Evolutionary conservation across 2,329 filamentous ascomycete species (phyloP).

Genomic region (Diaporthe amygdali): DNA sequence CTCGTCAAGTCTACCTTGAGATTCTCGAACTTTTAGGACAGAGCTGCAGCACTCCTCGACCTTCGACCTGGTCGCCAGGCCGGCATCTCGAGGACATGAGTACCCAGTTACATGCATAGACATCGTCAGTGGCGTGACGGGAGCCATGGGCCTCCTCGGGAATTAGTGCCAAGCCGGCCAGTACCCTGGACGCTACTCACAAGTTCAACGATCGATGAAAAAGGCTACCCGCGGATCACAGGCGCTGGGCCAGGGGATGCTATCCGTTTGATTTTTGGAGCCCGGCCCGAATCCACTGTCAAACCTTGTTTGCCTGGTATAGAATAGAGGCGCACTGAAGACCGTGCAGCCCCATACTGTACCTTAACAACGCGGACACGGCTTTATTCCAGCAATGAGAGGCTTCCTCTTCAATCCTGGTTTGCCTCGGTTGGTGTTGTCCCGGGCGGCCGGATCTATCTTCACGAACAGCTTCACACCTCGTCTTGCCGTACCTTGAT

Average conservation of each 20-base stretch:
- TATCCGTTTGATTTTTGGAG: background rate
- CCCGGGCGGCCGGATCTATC: background rate
- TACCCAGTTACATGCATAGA: background rate
- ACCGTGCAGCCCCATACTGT: background rate
- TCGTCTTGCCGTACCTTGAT: background rate
- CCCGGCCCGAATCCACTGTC: background rate
- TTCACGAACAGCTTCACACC: too few species aligned
- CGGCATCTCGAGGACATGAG: background rate
- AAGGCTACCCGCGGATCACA: background rate
- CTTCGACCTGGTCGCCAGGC: background rate
- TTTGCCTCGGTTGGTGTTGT: background rate
- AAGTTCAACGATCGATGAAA: background rate
- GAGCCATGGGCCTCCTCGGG: background rate
- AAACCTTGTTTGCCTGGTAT: background rate
- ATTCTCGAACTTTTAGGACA: background rate
- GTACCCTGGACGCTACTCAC: background rate
- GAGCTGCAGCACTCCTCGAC: too few species aligned
- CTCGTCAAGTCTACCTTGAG: background rate
- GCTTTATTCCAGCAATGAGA: constrained; percentile 7
- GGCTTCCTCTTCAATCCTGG: background rate
- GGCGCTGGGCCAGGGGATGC: background rate
- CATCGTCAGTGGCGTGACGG: constrained; percentile 5
- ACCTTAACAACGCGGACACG: background rate
- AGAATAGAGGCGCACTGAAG: background rate
- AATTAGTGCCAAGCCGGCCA: constrained; percentile 2